These are phyloP conservation scores for Entoloma clypeatum DNA, from an alignment of 1,284 basidiomycete genomes.

Conservation along the genomic window DNA sequence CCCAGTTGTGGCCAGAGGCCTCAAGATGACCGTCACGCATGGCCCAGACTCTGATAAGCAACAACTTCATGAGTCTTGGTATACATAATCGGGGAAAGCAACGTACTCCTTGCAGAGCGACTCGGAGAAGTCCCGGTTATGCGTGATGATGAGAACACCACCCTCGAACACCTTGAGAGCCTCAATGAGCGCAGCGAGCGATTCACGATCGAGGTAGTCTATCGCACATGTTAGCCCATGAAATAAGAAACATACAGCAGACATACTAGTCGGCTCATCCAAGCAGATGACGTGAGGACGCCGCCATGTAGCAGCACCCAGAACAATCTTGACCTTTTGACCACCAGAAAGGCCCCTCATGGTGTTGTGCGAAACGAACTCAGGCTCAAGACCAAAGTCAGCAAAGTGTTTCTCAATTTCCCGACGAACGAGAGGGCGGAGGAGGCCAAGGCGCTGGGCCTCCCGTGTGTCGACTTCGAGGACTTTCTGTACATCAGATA, in stretches of 20 bases:
- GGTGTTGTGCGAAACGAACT: conserved; percentile 95
- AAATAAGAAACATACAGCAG: conserved; percentile 1
- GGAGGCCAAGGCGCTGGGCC: conserved; percentile 93
- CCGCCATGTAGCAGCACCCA: conserved; percentile 98
- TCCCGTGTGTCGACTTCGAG: conserved; percentile 96
- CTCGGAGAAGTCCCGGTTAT: conserved; percentile 98
- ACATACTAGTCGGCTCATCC: conserved; percentile 91
- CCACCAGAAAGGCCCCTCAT: conserved; percentile 98
- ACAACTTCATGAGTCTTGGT: conserved; percentile 1
- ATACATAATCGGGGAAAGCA: conserved; percentile 12
- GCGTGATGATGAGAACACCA: conserved; percentile 95
- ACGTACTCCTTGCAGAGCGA: conserved; percentile 76
- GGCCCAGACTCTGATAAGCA: conserved; percentile 73
- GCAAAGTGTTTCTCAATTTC: conserved; percentile 98
- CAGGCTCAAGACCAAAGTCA: conserved; percentile 94
- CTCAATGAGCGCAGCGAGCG: conserved; percentile 93
- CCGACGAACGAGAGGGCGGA: conserved; percentile 93
- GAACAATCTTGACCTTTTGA: conserved; percentile 99
- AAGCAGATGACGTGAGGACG: conserved; percentile 96
- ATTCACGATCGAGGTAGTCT: conserved; percentile 98
- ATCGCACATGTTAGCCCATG: conserved; percentile 17
- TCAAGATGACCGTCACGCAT: conserved; percentile 92
- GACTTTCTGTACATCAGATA: conserved; percentile 61
- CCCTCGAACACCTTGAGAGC: conserved; percentile 96
- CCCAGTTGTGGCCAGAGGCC: conserved; percentile 97